Evolutionary conservation across 495 filamentous ascomycete species (phyloP), one percentile per base, ranked within the genome.

Genomic region (Hypoxylon trugodes): DNA sequence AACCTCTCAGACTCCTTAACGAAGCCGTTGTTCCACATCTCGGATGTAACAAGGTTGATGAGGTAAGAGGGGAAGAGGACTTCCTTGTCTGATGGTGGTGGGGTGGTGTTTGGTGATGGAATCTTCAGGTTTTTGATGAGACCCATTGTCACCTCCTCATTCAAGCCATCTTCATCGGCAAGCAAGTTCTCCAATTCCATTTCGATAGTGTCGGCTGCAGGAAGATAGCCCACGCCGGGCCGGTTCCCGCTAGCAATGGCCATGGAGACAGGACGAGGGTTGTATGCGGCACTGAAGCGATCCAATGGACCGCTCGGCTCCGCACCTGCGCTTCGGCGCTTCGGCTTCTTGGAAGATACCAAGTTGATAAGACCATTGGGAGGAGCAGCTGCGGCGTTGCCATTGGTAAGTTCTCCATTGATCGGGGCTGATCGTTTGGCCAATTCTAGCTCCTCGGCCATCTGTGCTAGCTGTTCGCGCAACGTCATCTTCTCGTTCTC

Each of bases 11-110:
- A 98, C 79, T 99, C 95, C 80, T 99, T 98, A 62, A 99, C 96
- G 72, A 96, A 99, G 21, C 95, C 95, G 69, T 99, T 99, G 81
- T 99, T 99, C 95, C 95, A 99, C 95, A 99, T 99, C 77, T 99
- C 95, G 9, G 92, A 96, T 10, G 95, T 99, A 41, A 99, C 95
- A 25, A 99, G 86, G 75, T 99, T 99, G 79, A 99, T 99, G 59
- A 99, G 86, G 71, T 97, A 99, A 1, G 95, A 93, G 16, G 95
- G 96, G 85, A 98, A 99, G 47, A 99, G 81, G 26, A 99, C 94
- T 73, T 99, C 95, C 81, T 99, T 99, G 78, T 98, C 96, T 21
- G 90, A 93, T 6, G 94, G 92, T 19, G 91, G 88, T 6, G 95
- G 94, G 50, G 83, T 91, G 8, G 88, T 87, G 58, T 87, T 87